Base-by-base conservation (phyloP, 129 eudicot species). In the Solidago caesia region DNA sequence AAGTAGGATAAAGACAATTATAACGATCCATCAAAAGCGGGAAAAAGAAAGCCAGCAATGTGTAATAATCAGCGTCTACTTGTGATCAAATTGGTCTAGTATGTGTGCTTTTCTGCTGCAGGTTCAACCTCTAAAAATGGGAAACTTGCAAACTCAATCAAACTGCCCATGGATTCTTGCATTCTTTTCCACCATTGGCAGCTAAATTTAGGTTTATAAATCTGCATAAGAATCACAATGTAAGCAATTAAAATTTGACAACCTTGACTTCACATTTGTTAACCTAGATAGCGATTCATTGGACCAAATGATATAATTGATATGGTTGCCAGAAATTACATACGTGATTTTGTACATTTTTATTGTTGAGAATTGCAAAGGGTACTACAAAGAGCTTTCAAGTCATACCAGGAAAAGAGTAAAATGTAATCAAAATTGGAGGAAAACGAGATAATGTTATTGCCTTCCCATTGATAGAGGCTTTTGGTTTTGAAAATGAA, bases 121-220 rank as follows among this genome's bases (percentile, higher is more conserved):
- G 42, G 69, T 77, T 77, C 11, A 73, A 41, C 46, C 71, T 70
- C 70, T 61, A 77, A 77, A 59, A 13, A 5, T 6, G 63, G 51
- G 39, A 68, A 68, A 56, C 45, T 15, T 44, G 52, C 68, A 58
- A 76, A 61, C 44, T 47, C 33, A 7, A 29, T 58, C 45, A 13
- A 52, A 46, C 47, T 68, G 81, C 61, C 52, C 39, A 29, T 12
- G 53, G 21, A 39, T 14, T 46, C 78, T 49, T 48, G 33, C 33
- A 73, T 61, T 46, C 55, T 55, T 69, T 69, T 48, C 70, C 81
- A 77, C 75, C 81, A 68, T 68, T 21, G 64, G 16, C 44, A n/a
- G 48, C 78, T 75, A 21, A 21, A 21, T 21, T 55, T 76, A 67
- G 58, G 59, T 76, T 44, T 44, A 69, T 48, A 15, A 41, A 78